A percentile compares a stretch with the other conserved stretches of the same genome.
Evolutionary conservation across 345 rosid genomes (phyloP).

Genomic region (Combretum micranthum): DNA sequence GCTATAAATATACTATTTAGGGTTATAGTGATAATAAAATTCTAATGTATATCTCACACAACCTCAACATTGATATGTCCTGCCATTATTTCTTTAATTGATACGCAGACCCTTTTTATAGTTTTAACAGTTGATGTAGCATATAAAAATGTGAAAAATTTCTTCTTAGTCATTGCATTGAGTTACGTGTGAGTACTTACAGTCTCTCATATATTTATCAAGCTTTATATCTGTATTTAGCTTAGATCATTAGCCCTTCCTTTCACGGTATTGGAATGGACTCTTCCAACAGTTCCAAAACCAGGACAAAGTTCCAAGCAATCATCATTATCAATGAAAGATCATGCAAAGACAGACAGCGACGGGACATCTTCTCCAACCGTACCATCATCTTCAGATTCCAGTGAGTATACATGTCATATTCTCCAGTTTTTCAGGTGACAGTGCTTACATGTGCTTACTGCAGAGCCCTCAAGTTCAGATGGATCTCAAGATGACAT

Average conservation of each 20-base stretch:
- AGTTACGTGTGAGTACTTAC: constrained; percentile 6
- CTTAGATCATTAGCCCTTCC: constrained; percentile 99
- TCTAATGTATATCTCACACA: too few relatives aligned
- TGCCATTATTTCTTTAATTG: too few relatives aligned
- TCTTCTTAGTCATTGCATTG: background rate
- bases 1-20: too few relatives aligned
- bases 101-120: too few relatives aligned
- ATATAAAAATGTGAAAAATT: background rate
- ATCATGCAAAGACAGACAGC: constrained; percentile 20
- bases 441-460: too few relatives aligned
- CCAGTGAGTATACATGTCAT: constrained; percentile 38
- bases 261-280: constrained; percentile 99
- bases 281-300: constrained; percentile 93
- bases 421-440: too few relatives aligned
- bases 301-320: constrained; percentile 57
- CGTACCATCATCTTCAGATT: constrained; percentile 40
- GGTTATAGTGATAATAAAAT: too few relatives aligned
- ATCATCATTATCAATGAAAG: constrained; percentile 28
- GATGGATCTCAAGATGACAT: constrained; percentile 68
- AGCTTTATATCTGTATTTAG: constrained; percentile 56
- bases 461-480: constrained; percentile 37
- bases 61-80: too few relatives aligned
- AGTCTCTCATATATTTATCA: constrained; percentile 29
- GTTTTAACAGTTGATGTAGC: background rate
- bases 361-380: constrained; percentile 48